These are phyloP conservation scores for Jamesozyma jinghongensis DNA, from an alignment of 805 yeast genomes.

Conservation along the genomic window DNA sequence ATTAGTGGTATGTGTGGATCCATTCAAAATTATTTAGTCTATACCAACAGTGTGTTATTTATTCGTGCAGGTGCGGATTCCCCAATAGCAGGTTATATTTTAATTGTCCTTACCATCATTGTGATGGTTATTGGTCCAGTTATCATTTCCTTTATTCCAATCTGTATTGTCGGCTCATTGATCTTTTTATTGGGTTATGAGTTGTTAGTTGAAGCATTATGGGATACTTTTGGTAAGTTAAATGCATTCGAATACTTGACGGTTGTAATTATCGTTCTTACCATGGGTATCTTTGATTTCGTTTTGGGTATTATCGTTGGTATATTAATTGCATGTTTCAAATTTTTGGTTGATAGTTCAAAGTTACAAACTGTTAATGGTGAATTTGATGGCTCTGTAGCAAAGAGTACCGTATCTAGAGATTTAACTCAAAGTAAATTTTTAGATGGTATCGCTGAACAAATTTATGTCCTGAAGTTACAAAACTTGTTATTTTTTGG, in stretches of 20 bases:
- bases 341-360: slow-evolving; percentile 92
- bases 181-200: slow-evolving; percentile 90
- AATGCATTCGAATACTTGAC: slow-evolving; percentile 74
- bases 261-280: slow-evolving; percentile 73
- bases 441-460: slow-evolving; percentile 76
- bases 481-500: slow-evolving; percentile 92
- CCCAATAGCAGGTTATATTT: slow-evolving; percentile 78
- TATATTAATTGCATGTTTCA: slow-evolving; percentile 79
- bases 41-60: slow-evolving; percentile 85
- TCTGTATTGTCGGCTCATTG: slow-evolving; percentile 90
- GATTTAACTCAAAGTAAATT: slow-evolving; percentile 86
- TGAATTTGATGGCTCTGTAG: slow-evolving; percentile 76
- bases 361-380: slow-evolving; percentile 73
- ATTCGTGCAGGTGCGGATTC: slow-evolving; percentile 93
- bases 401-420: slow-evolving; percentile 84
- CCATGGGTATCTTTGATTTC: slow-evolving; percentile 94
- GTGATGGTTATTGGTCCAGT: slow-evolving; percentile 86
- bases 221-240: slow-evolving; percentile 74
- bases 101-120: slow-evolving; percentile 70
- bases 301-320: slow-evolving; percentile 90
- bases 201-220: slow-evolving; percentile 72
- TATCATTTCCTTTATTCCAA: slow-evolving; percentile 89
- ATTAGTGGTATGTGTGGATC: slow-evolving; percentile 78
- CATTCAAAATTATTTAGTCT: slow-evolving; percentile 89
- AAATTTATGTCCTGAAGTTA: slow-evolving; percentile 76